phyloP scores from a whole-genome alignment of 306 rosid genomes.

The Glycine latifolia region DNA sequence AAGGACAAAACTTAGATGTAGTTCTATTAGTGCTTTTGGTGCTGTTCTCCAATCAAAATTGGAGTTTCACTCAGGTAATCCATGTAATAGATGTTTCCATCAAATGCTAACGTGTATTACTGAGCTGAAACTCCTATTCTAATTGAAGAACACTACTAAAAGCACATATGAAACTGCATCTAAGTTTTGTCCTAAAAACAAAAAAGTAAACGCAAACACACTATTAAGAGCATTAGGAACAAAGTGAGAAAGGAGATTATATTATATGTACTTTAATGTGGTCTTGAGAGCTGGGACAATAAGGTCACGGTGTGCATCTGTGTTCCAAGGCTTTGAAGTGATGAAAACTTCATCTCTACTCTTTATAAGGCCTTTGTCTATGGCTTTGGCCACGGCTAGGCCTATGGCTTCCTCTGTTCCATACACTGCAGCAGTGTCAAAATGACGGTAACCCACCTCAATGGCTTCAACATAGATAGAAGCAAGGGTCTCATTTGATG shows the following conservation, averaged over 20 bases:
- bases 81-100: neutral
- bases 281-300: slow-evolving; percentile 62
- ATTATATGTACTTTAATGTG: slow-evolving; percentile 50
- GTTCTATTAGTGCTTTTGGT: neutral
- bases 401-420: slow-evolving; percentile 61
- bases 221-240: neutral
- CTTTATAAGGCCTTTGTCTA: slow-evolving; percentile 55
- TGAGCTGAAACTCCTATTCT: neutral
- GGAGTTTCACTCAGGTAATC: neutral
- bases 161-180: too few species aligned
- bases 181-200: neutral
- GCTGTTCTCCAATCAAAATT: neutral
- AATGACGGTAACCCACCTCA: slow-evolving; percentile 52
- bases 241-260: neutral
- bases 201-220: neutral
- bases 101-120: neutral
- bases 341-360: slow-evolving; percentile 65
- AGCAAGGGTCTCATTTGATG: slow-evolving; percentile 52
- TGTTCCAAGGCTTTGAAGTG: slow-evolving; percentile 66
- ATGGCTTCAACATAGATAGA: slow-evolving; percentile 57
- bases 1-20: neutral
- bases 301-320: slow-evolving; percentile 57
- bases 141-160: too few species aligned
- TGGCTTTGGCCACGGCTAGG: slow-evolving; percentile 48
- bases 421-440: slow-evolving; percentile 57